Conservation (phyloP, 129 eudicot species). For the Lonicera japonica region DNA sequence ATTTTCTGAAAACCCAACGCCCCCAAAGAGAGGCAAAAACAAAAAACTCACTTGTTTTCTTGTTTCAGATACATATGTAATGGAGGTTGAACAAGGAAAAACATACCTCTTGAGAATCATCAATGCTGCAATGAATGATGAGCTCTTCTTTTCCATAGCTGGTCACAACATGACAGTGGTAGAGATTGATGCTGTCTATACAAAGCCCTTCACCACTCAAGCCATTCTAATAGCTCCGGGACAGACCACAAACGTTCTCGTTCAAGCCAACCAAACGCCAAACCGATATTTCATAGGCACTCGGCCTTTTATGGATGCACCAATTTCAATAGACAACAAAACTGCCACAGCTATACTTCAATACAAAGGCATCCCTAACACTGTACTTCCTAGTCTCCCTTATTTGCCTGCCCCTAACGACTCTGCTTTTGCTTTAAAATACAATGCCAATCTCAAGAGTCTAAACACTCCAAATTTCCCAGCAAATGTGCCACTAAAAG, state of each 20-base stretch:
- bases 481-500: conserved; percentile 25
- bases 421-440: conserved; percentile 17
- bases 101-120: conserved; percentile 26
- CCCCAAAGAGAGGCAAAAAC: too few relatives aligned
- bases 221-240: conserved; percentile 32
- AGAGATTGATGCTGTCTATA: conserved; percentile 28
- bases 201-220: conserved; percentile 23
- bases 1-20: too few relatives aligned
- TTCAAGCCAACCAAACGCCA: conserved; percentile 14
- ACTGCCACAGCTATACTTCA: conserved; percentile 29
- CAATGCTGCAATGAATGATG: conserved; percentile 33
- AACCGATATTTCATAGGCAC: conserved; percentile 27
- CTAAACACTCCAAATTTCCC: conserved; percentile 20
- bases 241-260: conserved; percentile 31
- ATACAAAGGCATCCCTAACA: conserved; percentile 19
- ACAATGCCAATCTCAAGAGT: conserved; percentile 23
- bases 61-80: conserved; percentile 23
- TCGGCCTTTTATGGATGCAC: conserved; percentile 38
- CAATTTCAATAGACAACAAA: conserved; percentile 25
- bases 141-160: conserved; percentile 29
- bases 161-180: conserved; percentile 26
- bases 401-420: conserved; percentile 15
- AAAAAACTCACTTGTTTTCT: neutral
- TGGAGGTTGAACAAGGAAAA: conserved; percentile 26
- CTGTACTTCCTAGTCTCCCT: conserved; percentile 17